Base-by-base conservation (phyloP, 345 rosid genomes). In the Reutealis trisperma region DNA sequence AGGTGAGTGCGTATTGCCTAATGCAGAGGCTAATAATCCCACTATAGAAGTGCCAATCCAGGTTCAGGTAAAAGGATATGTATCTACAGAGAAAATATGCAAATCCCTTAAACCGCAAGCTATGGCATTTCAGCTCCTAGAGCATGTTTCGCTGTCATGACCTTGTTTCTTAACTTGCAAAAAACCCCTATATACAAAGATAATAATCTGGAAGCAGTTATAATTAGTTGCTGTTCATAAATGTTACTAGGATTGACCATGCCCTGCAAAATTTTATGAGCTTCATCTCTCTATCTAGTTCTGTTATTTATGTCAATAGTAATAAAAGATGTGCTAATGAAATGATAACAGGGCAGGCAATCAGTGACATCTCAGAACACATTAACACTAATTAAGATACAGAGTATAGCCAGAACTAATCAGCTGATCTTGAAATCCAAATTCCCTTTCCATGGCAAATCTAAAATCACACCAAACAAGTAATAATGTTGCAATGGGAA, bases 391-490 rank as follows among this genome's bases (percentile, higher is more conserved):
- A n/a, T 3, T 70, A n/a, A 42, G 9, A 52, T 15, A 5, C 41
- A 13, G 63, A 34, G 30, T 11, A 5, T 32, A 19, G 5, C 30
- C 16, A 72, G 32, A 66, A 41, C 37, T 27, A 60, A 58, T 66
- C 66, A 30, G 70, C 60, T 54, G 49, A 27, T 41, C 51, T 27
- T 58, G 55, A 68, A 67, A 72, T 63, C 77, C 70, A 41, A 79
- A 75, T 42, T 34, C 72, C 72, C 64, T 71, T 82, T 52, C 73
- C 68, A 80, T 42, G 59, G 67, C 80, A 86, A 70, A 76, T 42
- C 65, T 66, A 51, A 22, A 67, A 73, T 82, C 87, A 76, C 74
- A 76, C 82, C 73, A 64, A 70, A 81, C 81, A 74, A 76, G 71
- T 63, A 77, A 68, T 32, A 72, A 58, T 32, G 75, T 69, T 80